Evolutionary conservation across 1,284 basidiomycete species (phyloP).

Genomic region (Volvariella surrecta): DNA sequence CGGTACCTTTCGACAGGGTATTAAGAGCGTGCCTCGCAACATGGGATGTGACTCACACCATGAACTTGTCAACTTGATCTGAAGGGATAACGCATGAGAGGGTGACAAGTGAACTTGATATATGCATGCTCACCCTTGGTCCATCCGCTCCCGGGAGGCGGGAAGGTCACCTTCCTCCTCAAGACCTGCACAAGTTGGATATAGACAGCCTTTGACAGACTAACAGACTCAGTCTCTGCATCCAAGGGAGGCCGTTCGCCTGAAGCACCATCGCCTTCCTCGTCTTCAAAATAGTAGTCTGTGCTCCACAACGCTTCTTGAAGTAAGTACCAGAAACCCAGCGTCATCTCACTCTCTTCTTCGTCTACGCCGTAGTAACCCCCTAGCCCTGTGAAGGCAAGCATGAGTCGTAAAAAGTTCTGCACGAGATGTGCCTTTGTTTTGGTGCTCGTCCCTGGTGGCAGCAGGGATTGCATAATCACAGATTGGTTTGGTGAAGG

Average conservation of each 20-base stretch:
- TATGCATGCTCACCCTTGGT: constrained; percentile 46
- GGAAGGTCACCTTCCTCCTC: constrained; percentile 71
- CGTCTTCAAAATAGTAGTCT: constrained; percentile 46
- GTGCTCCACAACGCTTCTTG: constrained; percentile 82
- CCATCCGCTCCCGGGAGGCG: constrained; percentile 45
- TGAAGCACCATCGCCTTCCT: constrained; percentile 20
- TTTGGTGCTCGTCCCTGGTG: constrained; percentile 16
- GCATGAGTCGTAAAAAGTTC: constrained; percentile 58
- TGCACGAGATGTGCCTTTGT: constrained; percentile 52
- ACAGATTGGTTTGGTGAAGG: constrained; percentile 14
- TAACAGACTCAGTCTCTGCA: constrained; percentile 21
- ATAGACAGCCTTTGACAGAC: constrained; percentile 70
- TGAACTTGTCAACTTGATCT: constrained; percentile 73
- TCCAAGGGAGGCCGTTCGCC: background rate
- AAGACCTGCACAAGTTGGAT: constrained; percentile 66
- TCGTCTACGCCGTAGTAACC: constrained; percentile 77
- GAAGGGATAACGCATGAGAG: constrained; percentile 3
- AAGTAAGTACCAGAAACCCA: constrained; percentile 83
- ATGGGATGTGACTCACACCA: constrained; percentile 35
- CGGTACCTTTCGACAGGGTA: constrained; percentile 51
- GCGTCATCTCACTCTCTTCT: constrained; percentile 78
- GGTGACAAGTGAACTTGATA: background rate
- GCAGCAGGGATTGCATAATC: constrained; percentile 10
- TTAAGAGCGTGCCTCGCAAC: constrained; percentile 13
- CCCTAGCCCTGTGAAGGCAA: constrained; percentile 70